phyloP scores from a whole-genome alignment of 1,284 basidiomycete species.

The Ganoderma lingzhi region DNA sequence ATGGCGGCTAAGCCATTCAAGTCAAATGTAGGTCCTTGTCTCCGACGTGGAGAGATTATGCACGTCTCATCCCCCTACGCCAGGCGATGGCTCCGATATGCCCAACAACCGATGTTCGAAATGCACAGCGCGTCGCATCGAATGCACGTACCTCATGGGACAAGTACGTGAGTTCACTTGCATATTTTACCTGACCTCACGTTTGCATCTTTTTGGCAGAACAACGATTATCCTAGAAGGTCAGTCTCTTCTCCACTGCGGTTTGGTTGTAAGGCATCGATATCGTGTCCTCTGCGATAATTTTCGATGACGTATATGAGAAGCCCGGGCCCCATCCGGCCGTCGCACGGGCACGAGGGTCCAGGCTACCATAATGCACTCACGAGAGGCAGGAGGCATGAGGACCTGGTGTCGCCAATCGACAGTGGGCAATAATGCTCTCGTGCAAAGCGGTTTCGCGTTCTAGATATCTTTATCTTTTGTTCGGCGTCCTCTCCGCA shows the following conservation, averaged over 20 bases:
- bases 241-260: slow-evolving; percentile 45
- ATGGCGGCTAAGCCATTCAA: slow-evolving; percentile 6
- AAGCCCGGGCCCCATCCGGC: not conserved
- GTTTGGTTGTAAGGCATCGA: too few relatives aligned
- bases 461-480: not conserved
- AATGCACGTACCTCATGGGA: slow-evolving; percentile 81
- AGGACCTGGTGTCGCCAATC: not conserved
- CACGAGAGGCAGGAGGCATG: not conserved
- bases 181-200: too few relatives aligned
- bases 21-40: slow-evolving; percentile 33
- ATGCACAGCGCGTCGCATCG: slow-evolving; percentile 73
- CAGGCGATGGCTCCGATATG: slow-evolving; percentile 50
- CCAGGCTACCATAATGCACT: not conserved
- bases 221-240: slow-evolving; percentile 87
- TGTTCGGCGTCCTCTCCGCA: not conserved
- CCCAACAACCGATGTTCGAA: slow-evolving; percentile 77
- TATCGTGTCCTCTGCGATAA: not conserved
- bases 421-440: not conserved
- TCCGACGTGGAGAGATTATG: not conserved
- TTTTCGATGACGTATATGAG: not conserved
- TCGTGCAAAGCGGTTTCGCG: not conserved
- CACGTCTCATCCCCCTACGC: rapidly evolving
- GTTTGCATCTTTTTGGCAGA: slow-evolving; percentile 52
- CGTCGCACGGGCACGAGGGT: not conserved
- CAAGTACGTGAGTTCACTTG: slow-evolving; percentile 56